phyloP scores from a whole-genome alignment of 2,329 filamentous ascomycete genomes.

The Pseudogymnoascus sp. region DNA sequence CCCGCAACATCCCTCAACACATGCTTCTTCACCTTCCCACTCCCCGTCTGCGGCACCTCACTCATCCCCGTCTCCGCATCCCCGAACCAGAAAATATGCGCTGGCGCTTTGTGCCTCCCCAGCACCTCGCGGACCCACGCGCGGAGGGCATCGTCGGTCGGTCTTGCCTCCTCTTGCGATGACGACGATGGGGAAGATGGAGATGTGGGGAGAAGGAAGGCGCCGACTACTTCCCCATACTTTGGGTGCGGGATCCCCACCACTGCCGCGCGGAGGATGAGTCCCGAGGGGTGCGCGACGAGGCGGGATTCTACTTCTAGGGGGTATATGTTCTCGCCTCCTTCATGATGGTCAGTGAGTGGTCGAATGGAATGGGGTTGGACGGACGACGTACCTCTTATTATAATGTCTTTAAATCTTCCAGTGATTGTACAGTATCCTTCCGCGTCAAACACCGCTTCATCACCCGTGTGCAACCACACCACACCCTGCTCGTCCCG shows the following conservation, averaged over 20 bases:
- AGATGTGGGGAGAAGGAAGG: slow-evolving; percentile 45
- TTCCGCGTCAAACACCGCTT: slow-evolving; percentile 57
- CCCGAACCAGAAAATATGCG: slow-evolving; percentile 70
- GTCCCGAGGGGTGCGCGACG: slow-evolving; percentile 47
- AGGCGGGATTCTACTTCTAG: slow-evolving; percentile 69
- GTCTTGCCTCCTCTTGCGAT: slow-evolving; percentile 22
- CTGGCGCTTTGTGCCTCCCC: slow-evolving; percentile 60
- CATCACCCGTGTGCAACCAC: slow-evolving; percentile 63
- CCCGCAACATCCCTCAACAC: slow-evolving; percentile 18
- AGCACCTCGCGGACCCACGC: slow-evolving; percentile 55
- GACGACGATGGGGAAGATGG: slow-evolving; percentile 14
- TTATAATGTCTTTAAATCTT: slow-evolving; percentile 73
- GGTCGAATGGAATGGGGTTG: neutral
- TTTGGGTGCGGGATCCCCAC: slow-evolving; percentile 62
- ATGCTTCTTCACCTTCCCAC: slow-evolving; percentile 61
- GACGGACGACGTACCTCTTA: slow-evolving; percentile 44
- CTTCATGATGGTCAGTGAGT: slow-evolving; percentile 27
- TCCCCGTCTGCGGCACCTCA: slow-evolving; percentile 58
- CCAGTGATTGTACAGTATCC: slow-evolving; percentile 69
- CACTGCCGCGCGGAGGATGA: slow-evolving; percentile 56
- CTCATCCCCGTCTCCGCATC: slow-evolving; percentile 44
- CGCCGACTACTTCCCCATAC: slow-evolving; percentile 65
- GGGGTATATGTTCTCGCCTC: slow-evolving; percentile 67
- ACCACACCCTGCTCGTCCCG: slow-evolving; percentile 45
- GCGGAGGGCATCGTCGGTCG: slow-evolving; percentile 46